These are phyloP conservation scores for Ceratobasidium sp. DNA, from an alignment of 1,284 basidiomycete species.

Conservation along the genomic window DNA sequence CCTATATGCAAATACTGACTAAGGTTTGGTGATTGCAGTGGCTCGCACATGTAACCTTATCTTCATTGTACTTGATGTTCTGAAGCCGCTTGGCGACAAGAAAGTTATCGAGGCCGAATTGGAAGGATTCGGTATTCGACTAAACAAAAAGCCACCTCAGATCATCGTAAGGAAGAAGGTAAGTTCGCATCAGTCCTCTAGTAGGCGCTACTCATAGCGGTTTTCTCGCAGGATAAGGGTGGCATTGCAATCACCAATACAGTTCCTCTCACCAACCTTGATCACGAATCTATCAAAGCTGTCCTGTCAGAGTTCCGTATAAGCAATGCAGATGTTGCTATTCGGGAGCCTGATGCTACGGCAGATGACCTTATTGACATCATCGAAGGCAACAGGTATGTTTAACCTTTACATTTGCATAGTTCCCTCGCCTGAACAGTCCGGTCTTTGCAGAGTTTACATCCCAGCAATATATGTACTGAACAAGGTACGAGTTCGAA, in stretches of 20 bases:
- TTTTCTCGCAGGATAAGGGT: constrained; percentile 47
- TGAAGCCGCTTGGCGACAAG: constrained; percentile 97
- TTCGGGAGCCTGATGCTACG: constrained; percentile 92
- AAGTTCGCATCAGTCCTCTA: not conserved
- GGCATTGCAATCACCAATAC: constrained; percentile 90
- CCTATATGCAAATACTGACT: not conserved
- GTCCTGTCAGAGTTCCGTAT: constrained; percentile 83
- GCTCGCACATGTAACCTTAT: constrained; percentile 98
- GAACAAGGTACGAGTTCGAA: constrained; percentile 44
- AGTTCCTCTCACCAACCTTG: constrained; percentile 96
- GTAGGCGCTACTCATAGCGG: not conserved
- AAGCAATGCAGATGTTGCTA: constrained; percentile 92
- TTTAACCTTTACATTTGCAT: constrained; percentile 26
- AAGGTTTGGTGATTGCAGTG: constrained; percentile 62
- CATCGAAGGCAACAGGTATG: constrained; percentile 88
- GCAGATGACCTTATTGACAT: constrained; percentile 98
- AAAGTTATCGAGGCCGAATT: constrained; percentile 90
- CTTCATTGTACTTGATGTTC: constrained; percentile 97
- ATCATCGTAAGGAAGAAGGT: constrained; percentile 90
- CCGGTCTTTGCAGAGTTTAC: constrained; percentile 75
- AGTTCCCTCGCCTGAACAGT: constrained; percentile 41
- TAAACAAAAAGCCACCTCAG: constrained; percentile 95
- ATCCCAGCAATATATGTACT: constrained; percentile 88
- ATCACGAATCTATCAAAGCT: constrained; percentile 97
- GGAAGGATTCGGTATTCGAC: constrained; percentile 95